These are phyloP conservation scores for Mentha longifolia DNA, from an alignment of 257 asterid species.

Conservation along the genomic window DNA sequence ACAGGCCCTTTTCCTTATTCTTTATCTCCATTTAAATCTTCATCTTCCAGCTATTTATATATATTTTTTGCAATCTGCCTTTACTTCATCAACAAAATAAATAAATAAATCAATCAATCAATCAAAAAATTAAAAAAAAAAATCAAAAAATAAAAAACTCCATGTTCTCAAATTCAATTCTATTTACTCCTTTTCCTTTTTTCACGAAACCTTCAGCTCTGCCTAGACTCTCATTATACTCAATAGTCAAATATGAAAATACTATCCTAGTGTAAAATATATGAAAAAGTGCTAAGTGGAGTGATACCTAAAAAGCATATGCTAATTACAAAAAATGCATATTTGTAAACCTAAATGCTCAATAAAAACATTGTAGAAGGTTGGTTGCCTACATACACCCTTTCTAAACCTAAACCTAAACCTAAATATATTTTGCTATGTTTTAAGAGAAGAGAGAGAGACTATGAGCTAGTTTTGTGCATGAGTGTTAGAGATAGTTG, in stretches of 20 bases:
- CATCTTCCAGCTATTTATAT: slow-evolving; percentile 28
- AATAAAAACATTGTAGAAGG: neutral
- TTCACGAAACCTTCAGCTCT: slow-evolving; percentile 1
- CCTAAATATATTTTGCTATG: neutral
- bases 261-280: neutral
- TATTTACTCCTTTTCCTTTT: slow-evolving; percentile 25
- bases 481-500: slow-evolving; percentile 4
- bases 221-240: neutral
- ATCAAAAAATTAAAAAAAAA: neutral
- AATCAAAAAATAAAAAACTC: neutral
- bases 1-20: slow-evolving; percentile 24
- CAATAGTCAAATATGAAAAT: neutral
- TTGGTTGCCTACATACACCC: neutral
- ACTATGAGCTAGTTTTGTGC: slow-evolving; percentile 16
- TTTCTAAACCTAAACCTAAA: too few relatives aligned
- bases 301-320: slow-evolving; percentile 7
- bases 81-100: slow-evolving; percentile 22
- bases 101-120: too few relatives aligned
- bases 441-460: slow-evolving; percentile 5
- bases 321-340: neutral
- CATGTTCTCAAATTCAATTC: slow-evolving; percentile 40
- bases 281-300: too few relatives aligned
- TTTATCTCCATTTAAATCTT: slow-evolving; percentile 32
- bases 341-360: neutral
- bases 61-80: slow-evolving; percentile 25